Base-by-base conservation (phyloP, 2,329 filamentous ascomycete species). In the Zymoseptoria pseudotritici region DNA sequence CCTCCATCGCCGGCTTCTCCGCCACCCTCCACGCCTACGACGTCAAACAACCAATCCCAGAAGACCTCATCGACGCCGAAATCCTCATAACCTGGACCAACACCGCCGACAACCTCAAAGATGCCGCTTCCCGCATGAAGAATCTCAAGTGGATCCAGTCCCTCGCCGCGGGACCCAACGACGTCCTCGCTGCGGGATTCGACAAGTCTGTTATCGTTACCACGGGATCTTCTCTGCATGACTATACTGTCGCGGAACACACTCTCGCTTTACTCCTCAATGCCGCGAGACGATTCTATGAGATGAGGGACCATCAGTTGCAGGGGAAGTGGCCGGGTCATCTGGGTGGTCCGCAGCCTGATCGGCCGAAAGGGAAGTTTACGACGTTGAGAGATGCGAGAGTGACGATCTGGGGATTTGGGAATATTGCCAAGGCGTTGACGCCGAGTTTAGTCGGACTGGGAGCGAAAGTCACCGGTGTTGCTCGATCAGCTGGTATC, bases 121-220 rank as follows among this genome's bases (percentile, higher is more conserved):
- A 86, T 69, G 84, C 84, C 54, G 81, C 79, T 2, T 65, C 70
- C 55, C 79, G 80, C 60, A 76, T 86, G 71, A 80, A 77, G 58
- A 81, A 83, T 50, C 77, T 87, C 13, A 77, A 77, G 64, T 87
- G 84, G 84, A 86, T 87, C 72, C 85, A 87, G 68, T 85, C 83
- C 0, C 82, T 87, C 36, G 85, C 85, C 42, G 84, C 85, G 0
- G 85, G 85, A 0, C 85, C 85, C 66, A 87, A 87, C 70, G 85
- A 87, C 69, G 83, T 87, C 17, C 79, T 87, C 19, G 72, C 70
- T 56, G 85, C 84, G 24, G 85, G 84, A 58, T 87, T 87, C 72
- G 66, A 76, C 9, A 70, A 76, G 57, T 61, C 61, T 21, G 75
- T 75, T 56, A 75, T 84, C n/a, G 75, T 87, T 57, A 84, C 82